Base-by-base conservation (phyloP, 2,329 filamentous ascomycete genomes). In the Colletotrichum gloeosporioides region DNA sequence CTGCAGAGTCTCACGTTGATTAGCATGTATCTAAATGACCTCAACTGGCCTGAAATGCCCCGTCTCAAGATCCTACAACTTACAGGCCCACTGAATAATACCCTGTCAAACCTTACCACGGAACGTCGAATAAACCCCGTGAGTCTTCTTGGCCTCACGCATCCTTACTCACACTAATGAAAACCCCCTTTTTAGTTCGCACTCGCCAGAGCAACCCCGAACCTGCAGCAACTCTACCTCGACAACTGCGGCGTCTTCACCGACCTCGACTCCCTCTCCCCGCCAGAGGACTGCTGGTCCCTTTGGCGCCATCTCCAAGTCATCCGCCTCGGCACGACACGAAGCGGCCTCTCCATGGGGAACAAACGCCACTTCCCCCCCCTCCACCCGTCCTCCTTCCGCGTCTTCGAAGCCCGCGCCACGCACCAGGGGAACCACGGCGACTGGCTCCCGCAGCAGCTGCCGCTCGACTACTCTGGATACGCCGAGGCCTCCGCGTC, bases 251-350 rank as follows among this genome's bases (percentile, higher is more conserved):
- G 70, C 65, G 69, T 73, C 31, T 76, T 66, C 29, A 77, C 75
- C 53, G 72, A 67, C 25, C 62, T 77, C n/a, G 66, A 77, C 4
- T 71, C 73, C 27, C 69, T 73, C 27, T 61, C 44, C 8, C 73
- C 73, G 32, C 73, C 75, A 18, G 62, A 34, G 7, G 76, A 77
- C 34, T 77, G 53, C 74, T 77, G 76, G 76, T 69, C 59, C 25
- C 69, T 81, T 16, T 86, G 84, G 84, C 71, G 72, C 22, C 75
- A 80, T 13, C 80, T 86, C 39, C 81, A 82, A 65, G 81, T 78
- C 2, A 72, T 86, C 18, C 78, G 82, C 27, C 77, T 82, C 25
- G 82, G 79, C 29, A 73, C 64, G 16, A 68, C 73, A 73, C 36
- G 78, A 68, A 29, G 76, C 75, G 53, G 79, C 78, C 39, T 76